Conservation (phyloP, 2,329 filamentous ascomycete genomes). For the Aspergillus quadrilineatus region DNA sequence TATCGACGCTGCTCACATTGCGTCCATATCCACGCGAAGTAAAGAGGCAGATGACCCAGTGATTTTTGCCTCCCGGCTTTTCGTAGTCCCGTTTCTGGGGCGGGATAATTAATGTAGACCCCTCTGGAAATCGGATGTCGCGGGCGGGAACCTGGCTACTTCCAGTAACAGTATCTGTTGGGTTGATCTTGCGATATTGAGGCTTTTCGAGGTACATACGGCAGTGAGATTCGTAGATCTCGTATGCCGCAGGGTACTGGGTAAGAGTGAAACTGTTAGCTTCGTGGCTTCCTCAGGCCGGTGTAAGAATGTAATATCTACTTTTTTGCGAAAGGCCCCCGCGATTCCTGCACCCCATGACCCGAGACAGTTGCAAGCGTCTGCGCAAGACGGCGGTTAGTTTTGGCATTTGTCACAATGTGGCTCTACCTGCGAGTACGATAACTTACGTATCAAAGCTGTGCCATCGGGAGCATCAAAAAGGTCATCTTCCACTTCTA, state of each 20-base stretch:
- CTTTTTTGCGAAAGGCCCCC: slow-evolving; percentile 46
- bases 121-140: slow-evolving; percentile 34
- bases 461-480: slow-evolving; percentile 53
- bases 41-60: slow-evolving; percentile 62
- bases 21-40: slow-evolving; percentile 53
- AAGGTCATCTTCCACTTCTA: slow-evolving; percentile 48
- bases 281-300: neutral
- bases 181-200: slow-evolving; percentile 11
- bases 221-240: slow-evolving; percentile 52
- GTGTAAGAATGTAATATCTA: slow-evolving; percentile 12
- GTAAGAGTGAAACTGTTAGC: slow-evolving; percentile 16
- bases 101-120: slow-evolving; percentile 55
- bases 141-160: slow-evolving; percentile 7
- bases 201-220: slow-evolving; percentile 18
- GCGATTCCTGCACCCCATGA: slow-evolving; percentile 62
- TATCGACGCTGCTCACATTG: slow-evolving; percentile 35
- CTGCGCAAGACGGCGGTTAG: slow-evolving; percentile 22
- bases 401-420: too few species aligned
- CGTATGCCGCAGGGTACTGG: slow-evolving; percentile 54
- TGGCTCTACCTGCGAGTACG: neutral
- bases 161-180: neutral
- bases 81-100: slow-evolving; percentile 42
- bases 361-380: slow-evolving; percentile 61
- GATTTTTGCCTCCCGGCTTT: slow-evolving; percentile 27
- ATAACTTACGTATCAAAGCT: slow-evolving; percentile 50